Base-by-base conservation (phyloP, 805 yeast genomes). In the Kodamaea nitidulidarum region DNA sequence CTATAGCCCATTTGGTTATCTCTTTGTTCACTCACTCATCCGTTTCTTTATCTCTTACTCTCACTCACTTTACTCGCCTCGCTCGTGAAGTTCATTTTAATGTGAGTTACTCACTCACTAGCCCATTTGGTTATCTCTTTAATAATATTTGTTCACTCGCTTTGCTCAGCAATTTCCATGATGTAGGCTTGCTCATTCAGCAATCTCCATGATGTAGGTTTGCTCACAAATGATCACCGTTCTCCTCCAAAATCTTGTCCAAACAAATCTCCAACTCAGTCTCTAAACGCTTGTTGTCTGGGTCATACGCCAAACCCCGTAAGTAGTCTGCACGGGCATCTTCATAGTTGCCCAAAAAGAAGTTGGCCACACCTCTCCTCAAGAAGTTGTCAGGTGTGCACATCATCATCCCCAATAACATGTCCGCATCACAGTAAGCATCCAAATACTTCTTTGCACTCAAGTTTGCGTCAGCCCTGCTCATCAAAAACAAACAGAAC, bases 371-470 rank as follows among this genome's bases (percentile, higher is more conserved):
- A 1, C 88, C 84, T 51, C 82, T 73, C 63, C 93, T 74, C 39
- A 83, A 67, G 52, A 81, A 82, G 54, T 84, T 81, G 38, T 84
- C 93, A 1, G 90, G 79, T 3, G 78, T 63, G 38, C 67, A 61
- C 56, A 78, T 63, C 60, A 78, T 80, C 52, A 82, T 68, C 29
- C 76, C 76, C 42, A 78, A 59, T 45, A 82, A 63, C 64, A 82
- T 60, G 44, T 84, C 90, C 2, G 85, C 76, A 54, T 84, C 95
- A 48, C 78, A 76, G 53, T 65, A 73, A 0, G 88, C 90, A 40
- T 74, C 76, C 33, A 78, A 47, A 55, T 68, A 78, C 38, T 77
- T 67, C 29, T 75, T 70, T 38, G 69, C 61, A 56, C 79, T 68
- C 53, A 83, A 63, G 48, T 76, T 70, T 0, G 88, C 80, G 52